Base-by-base conservation (phyloP, 768 basidiomycete species). In the Rhodosporidiobolus odoratus region DNA sequence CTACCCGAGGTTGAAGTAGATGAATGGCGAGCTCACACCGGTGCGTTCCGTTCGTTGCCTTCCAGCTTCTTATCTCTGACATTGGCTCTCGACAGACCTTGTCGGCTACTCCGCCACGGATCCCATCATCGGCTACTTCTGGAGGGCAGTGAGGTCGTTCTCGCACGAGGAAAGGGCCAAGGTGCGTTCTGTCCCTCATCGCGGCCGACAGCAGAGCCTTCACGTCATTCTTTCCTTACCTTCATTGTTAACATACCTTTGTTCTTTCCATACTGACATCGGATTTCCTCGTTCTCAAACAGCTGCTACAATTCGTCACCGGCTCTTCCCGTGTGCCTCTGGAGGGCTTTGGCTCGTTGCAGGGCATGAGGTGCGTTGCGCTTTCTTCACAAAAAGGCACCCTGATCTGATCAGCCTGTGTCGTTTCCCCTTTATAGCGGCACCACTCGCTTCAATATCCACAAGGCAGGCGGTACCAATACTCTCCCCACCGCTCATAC, bases 61-160 rank as follows among this genome's bases (percentile, higher is more conserved):
- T 25, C 37, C 58, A 27, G n/a, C 53, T 2, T 37, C 25, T 23
- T 43, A 21, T 43, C 43, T 21, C 43, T 43, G 43, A 43, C 12
- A 43, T 21, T 43, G 43, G 21, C 43, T 21, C 43, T 43, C 43
- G 21, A 8, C 58, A 4, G 92, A 93, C 77, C 92, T 93, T 81
- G 91, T 88, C 72, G 90, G 91, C 57, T 92, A 91, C 79, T 86
- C 84, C 10, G 85, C 89, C 27, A 69, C 60, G 4, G 94, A 99
- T 79, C 91, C 95, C 10, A 93, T 95, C 77, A 93, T 98, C 69
- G 88, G 91, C 37, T 99, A 94, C 94, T 97, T 92, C 89, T 99
- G 96, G 96, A 86, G 96, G 74, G 95, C 95, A 3, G 85, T 99
- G 52, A 92, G 98, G 80, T 95, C 92, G 15, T 97, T 97, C 82